These are phyloP conservation scores for Monosporascus sp. DNA, from an alignment of 2,329 filamentous ascomycete genomes.

Conservation along the genomic window DNA sequence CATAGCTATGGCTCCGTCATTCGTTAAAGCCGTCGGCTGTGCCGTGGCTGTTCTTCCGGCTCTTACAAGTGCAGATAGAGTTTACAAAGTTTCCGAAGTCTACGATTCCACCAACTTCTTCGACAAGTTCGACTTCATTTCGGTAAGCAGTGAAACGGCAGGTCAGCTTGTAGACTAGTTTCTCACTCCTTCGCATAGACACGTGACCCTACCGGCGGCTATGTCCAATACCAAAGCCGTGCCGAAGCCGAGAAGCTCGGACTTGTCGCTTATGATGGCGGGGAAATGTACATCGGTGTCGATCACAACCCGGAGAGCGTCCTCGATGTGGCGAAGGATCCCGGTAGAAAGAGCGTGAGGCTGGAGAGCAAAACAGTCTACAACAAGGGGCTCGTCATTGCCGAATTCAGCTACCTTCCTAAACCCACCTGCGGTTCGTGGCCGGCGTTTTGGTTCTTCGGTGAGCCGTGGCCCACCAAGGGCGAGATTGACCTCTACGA, in stretches of 20 bases:
- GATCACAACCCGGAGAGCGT: constrained; percentile 26
- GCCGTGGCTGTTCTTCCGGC: constrained; percentile 32
- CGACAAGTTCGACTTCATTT: constrained; percentile 40
- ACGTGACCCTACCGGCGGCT: constrained; percentile 59
- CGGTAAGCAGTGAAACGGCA: constrained; percentile 18
- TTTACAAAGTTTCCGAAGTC: constrained; percentile 34
- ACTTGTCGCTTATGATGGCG: constrained; percentile 27
- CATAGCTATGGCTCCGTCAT: constrained; percentile 35
- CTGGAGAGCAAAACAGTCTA: constrained; percentile 59
- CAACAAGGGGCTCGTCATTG: constrained; percentile 62
- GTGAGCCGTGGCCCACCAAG: constrained; percentile 50
- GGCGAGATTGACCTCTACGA: constrained; percentile 68
- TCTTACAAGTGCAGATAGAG: constrained; percentile 26
- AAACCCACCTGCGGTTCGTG: constrained; percentile 61
- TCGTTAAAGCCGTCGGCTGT: constrained; percentile 32
- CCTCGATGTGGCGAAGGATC: constrained; percentile 13
- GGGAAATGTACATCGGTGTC: constrained; percentile 35
- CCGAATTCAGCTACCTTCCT: constrained; percentile 66
- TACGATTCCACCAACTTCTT: constrained; percentile 43
- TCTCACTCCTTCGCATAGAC: constrained; percentile 8
- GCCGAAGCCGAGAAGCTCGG: constrained; percentile 29
- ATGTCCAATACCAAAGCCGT: constrained; percentile 48
- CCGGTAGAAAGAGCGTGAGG: constrained; percentile 53
- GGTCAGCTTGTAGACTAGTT: neutral
- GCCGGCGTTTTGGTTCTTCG: constrained; percentile 61